Percentiles rank a stretch among this genome's conserved stretches.
Evolutionary conservation across 495 filamentous ascomycete genomes (phyloP).

Genomic region (Aspergillus kassunensis): DNA sequence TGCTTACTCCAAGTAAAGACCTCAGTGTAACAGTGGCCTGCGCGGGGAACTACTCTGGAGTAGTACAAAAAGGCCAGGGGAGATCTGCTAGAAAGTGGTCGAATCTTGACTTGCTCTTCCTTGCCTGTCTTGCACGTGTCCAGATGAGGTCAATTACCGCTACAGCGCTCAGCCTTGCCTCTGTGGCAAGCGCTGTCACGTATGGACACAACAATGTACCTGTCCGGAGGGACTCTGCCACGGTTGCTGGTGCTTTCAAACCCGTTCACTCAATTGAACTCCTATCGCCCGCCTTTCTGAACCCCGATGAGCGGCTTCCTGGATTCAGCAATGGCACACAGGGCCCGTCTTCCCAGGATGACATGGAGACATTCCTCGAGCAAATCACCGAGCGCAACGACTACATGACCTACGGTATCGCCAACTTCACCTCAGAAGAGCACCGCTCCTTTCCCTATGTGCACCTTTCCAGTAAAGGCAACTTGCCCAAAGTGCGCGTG

Average conservation of each 20-base stretch:
- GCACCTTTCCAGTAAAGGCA: background rate
- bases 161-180: slow-evolving; percentile 4
- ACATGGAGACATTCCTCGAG: slow-evolving; percentile 9
- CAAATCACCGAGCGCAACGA: slow-evolving; percentile 1
- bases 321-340: slow-evolving; percentile 6
- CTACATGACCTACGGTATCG: slow-evolving; percentile 4
- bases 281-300: slow-evolving; percentile 4
- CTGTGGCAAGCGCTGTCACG: background rate
- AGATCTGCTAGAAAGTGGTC: slow-evolving; percentile 1
- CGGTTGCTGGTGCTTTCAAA: slow-evolving; percentile 5
- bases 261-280: background rate
- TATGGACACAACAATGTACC: slow-evolving; percentile 10
- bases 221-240: slow-evolving; percentile 1
- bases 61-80: slow-evolving; percentile 3
- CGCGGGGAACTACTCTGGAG: background rate
- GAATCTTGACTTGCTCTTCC: background rate
- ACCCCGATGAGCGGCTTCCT: slow-evolving; percentile 2
- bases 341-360: slow-evolving; percentile 5
- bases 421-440: slow-evolving; percentile 12
- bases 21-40: background rate
- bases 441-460: slow-evolving; percentile 8
- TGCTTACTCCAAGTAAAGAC: background rate
- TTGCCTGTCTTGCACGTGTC: background rate
- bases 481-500: slow-evolving; percentile 3
- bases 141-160: background rate